These are phyloP conservation scores for Gossypium aridum DNA, from an alignment of 441 rosid genomes.

Conservation along the genomic window DNA sequence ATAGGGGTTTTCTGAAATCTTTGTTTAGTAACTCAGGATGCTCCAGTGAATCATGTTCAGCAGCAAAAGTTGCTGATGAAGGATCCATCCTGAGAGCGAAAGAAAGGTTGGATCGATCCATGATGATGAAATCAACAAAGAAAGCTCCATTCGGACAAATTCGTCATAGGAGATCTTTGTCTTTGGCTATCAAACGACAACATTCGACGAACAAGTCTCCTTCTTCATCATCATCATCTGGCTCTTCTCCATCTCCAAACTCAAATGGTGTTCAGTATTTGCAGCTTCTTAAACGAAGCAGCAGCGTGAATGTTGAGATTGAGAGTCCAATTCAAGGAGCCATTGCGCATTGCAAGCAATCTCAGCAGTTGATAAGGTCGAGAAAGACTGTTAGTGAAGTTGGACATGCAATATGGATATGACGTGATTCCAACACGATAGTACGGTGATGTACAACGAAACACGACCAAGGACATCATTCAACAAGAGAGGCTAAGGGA, in stretches of 20 bases:
- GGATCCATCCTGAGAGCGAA: conserved; percentile 32
- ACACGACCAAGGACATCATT: no score
- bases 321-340: conserved; percentile 84
- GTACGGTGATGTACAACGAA: no score
- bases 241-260: conserved; percentile 37
- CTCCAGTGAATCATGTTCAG: conserved; percentile 46
- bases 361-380: conserved; percentile 43
- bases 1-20: conserved; percentile 55
- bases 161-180: conserved; percentile 65
- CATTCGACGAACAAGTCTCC: conserved; percentile 34
- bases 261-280: conserved; percentile 35
- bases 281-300: conserved; percentile 54
- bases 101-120: conserved; percentile 24
- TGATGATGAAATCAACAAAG: conserved; percentile 24
- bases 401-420: conserved; percentile 27
- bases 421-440: neutral
- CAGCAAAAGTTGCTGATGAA: conserved; percentile 50
- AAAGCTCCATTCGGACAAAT: conserved; percentile 47
- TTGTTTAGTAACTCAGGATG: conserved; percentile 58
- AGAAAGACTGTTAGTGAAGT: conserved; percentile 40
- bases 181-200: conserved; percentile 46
- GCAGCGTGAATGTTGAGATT: conserved; percentile 52
- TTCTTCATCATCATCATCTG: conserved; percentile 20
- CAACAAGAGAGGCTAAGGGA: no score
- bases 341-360: conserved; percentile 84